Percentiles rank a stretch among this genome's conserved stretches.
phyloP scores from a whole-genome alignment of 331 rosid genomes.

The Malus hybrid region DNA sequence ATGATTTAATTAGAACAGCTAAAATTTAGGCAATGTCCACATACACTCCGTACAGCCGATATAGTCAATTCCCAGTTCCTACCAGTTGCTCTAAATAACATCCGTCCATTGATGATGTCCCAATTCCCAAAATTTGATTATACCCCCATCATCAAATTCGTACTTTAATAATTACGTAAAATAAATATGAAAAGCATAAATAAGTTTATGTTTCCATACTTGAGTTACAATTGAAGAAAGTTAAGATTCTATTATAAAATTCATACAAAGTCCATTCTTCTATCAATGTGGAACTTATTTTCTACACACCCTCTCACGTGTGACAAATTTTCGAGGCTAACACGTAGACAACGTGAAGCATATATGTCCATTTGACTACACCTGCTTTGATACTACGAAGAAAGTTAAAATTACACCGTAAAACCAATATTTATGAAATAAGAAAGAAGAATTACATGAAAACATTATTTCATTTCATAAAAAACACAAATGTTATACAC shows the following conservation, averaged over 20 bases:
- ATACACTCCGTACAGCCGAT: neutral
- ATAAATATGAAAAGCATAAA: too few relatives aligned
- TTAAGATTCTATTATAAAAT: too few relatives aligned
- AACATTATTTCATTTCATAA: neutral
- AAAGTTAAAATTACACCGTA: accelerated
- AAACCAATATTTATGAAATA: too few relatives aligned
- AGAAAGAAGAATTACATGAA: neutral
- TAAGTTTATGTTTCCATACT: too few relatives aligned
- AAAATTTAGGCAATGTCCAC: neutral
- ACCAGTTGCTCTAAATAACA: neutral
- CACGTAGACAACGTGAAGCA: too few relatives aligned
- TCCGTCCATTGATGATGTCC: neutral
- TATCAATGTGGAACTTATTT: too few relatives aligned
- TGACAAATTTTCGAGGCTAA: too few relatives aligned
- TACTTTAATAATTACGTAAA: too few relatives aligned
- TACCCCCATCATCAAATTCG: neutral
- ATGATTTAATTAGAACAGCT: neutral
- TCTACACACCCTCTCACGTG: too few relatives aligned
- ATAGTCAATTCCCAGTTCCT: neutral
- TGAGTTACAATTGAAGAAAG: accelerated
- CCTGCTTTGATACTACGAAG: too few relatives aligned
- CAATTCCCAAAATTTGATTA: neutral
- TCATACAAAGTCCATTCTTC: too few relatives aligned
- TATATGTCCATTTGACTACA: too few relatives aligned
- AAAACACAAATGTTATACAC: neutral